Conservation (phyloP, 2,329 filamentous ascomycete genomes). For the Stachybotrys chartarum region DNA sequence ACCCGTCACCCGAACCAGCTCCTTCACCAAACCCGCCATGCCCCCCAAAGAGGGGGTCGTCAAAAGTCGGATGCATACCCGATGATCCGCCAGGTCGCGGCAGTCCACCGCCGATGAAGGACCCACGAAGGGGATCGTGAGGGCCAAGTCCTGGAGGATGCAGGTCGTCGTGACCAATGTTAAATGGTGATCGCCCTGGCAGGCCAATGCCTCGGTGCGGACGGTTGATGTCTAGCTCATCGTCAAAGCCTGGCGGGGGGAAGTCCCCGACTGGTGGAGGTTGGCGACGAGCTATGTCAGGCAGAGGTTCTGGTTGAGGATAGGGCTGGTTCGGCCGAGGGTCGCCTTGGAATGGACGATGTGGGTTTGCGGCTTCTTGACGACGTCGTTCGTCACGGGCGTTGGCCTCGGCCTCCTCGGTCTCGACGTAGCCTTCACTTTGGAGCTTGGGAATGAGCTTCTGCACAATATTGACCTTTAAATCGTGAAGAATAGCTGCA, state of each 20-base stretch:
- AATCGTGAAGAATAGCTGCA: constrained; percentile 57
- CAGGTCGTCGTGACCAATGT: constrained; percentile 79
- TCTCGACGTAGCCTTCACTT: constrained; percentile 72
- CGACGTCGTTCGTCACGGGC: constrained; percentile 32
- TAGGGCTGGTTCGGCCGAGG: constrained; percentile 59
- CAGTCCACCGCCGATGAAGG: constrained; percentile 55
- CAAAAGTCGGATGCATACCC: constrained; percentile 95
- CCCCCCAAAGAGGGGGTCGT: constrained; percentile 71
- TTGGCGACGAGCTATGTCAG: constrained; percentile 45
- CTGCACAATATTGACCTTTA: constrained; percentile 77
- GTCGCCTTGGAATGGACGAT: constrained; percentile 22
- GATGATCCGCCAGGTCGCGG: constrained; percentile 54
- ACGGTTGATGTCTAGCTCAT: constrained; percentile 77
- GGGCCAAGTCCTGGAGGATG: constrained; percentile 83
- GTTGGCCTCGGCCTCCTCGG: constrained; percentile 32
- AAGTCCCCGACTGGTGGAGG: constrained; percentile 66
- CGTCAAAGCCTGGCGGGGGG: constrained; percentile 84
- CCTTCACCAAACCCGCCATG: constrained; percentile 33
- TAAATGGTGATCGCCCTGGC: constrained; percentile 49
- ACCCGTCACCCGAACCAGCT: constrained; percentile 10
- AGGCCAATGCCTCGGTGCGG: constrained; percentile 33
- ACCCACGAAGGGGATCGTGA: constrained; percentile 68
- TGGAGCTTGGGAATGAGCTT: constrained; percentile 71
- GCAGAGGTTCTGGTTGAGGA: constrained; percentile 60
- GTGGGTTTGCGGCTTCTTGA: constrained; percentile 28